These are phyloP conservation scores for Sesbania bispinosa DNA, from an alignment of 306 rosid genomes.

Conservation along the genomic window DNA sequence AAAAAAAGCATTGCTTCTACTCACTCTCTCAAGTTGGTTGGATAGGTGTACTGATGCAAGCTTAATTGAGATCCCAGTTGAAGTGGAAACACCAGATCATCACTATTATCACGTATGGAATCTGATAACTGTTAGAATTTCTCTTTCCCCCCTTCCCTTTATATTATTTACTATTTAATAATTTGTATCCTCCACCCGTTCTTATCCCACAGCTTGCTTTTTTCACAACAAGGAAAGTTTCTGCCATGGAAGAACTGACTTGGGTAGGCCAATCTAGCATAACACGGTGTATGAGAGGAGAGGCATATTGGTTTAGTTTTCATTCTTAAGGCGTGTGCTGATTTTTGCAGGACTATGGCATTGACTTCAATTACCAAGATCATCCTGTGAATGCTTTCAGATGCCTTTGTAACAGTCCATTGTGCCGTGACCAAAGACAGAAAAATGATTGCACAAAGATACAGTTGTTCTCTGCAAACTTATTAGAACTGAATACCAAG, in stretches of 20 bases:
- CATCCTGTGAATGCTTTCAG: no score
- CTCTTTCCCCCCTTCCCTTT: no score
- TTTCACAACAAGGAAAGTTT: conserved; percentile 26
- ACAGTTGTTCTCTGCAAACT: no score
- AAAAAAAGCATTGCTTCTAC: neutral
- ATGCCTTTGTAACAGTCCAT: no score
- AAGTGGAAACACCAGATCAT: conserved; percentile 33
- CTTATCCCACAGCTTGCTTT: conserved; percentile 23
- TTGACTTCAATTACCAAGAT: no score
- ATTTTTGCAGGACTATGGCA: conserved; percentile 38
- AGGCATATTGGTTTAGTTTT: neutral
- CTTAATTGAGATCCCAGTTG: conserved; percentile 33
- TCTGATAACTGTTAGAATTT: no score
- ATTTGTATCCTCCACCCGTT: neutral
- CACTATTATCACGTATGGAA: conserved; percentile 36
- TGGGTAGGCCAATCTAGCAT: conserved; percentile 17
- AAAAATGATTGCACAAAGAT: no score
- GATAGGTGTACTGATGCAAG: conserved; percentile 29
- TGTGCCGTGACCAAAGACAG: no score
- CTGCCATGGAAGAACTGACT: conserved; percentile 36
- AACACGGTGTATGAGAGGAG: no score
- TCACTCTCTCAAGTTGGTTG: neutral
- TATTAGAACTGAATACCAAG: no score
- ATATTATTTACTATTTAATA: neutral
- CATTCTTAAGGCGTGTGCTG: neutral